Percentiles rank a stretch among this genome's conserved stretches.
Conservation (phyloP, 805 yeast genomes). For the Clavispora fructus region DNA sequence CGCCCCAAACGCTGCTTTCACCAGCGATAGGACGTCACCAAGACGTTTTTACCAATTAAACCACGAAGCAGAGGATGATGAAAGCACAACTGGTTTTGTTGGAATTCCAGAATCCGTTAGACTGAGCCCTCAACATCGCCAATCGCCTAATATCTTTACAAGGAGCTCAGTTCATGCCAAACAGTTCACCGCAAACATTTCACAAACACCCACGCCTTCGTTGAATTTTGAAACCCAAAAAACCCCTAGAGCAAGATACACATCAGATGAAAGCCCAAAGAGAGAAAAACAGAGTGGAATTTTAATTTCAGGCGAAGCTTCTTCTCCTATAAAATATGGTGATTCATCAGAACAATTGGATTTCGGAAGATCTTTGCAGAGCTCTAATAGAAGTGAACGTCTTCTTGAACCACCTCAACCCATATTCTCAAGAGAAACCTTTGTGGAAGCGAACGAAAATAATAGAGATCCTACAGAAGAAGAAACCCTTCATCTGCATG, state of each 20-base stretch:
- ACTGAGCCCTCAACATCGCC: slow-evolving; percentile 23
- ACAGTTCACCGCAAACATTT: slow-evolving; percentile 1
- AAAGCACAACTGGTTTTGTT: slow-evolving; percentile 15
- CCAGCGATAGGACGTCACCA: slow-evolving; percentile 33
- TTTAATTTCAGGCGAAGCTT: slow-evolving; percentile 32
- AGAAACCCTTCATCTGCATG: slow-evolving; percentile 25
- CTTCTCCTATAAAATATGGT: neutral
- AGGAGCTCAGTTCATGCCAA: slow-evolving; percentile 28
- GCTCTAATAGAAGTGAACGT: slow-evolving; percentile 41
- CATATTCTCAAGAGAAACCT: slow-evolving; percentile 56
- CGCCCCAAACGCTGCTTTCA: slow-evolving; percentile 36
- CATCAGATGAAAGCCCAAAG: slow-evolving; percentile 63
- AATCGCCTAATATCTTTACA: slow-evolving; percentile 41
- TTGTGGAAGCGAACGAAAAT: slow-evolving; percentile 48
- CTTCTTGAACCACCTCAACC: slow-evolving; percentile 63
- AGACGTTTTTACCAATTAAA: slow-evolving; percentile 28
- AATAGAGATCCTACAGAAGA: slow-evolving; percentile 24
- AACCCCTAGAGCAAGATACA: slow-evolving; percentile 63
- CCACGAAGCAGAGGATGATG: slow-evolving; percentile 17
- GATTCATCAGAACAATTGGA: neutral
- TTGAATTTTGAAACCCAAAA: slow-evolving; percentile 5
- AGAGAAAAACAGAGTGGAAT: slow-evolving; percentile 48
- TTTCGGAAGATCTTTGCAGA: slow-evolving; percentile 19
- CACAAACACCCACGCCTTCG: slow-evolving; percentile 6
- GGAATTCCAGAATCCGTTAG: slow-evolving; percentile 29